Evolutionary conservation across 2,329 filamentous ascomycete species (phyloP).

Genomic region (Colletotrichum aenigma): DNA sequence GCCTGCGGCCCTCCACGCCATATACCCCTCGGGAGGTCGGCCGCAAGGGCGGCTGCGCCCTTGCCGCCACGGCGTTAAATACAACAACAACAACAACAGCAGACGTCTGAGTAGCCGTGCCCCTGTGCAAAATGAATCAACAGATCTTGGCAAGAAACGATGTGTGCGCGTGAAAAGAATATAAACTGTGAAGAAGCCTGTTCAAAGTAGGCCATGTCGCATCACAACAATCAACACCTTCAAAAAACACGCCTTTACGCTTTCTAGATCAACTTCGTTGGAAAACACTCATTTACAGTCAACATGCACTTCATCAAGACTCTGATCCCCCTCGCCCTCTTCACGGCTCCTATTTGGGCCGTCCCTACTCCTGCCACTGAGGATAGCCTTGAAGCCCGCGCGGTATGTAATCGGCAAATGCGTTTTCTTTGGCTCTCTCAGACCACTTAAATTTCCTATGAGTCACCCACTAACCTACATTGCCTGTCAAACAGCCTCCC

Average conservation of each 20-base stretch:
- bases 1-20: too few relatives aligned
- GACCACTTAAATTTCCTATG: background rate
- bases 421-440: too few relatives aligned
- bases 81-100: too few relatives aligned
- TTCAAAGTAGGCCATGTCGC: background rate
- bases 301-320: background rate
- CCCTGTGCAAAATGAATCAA: background rate
- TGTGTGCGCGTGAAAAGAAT: background rate
- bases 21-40: too few relatives aligned
- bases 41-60: too few relatives aligned
- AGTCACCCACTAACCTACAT: background rate
- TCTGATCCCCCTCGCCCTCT: background rate
- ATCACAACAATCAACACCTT: background rate
- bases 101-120: background rate
- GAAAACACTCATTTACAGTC: background rate
- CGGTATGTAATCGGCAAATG: background rate
- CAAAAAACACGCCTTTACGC: background rate
- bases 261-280: background rate
- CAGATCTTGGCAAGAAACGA: background rate
- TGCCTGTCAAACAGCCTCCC: background rate
- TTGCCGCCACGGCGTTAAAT: too few relatives aligned
- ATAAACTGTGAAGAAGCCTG: background rate
- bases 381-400: fast-evolving
- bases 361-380: background rate
- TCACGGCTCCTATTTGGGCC: background rate